Percentiles rank a stretch among this genome's conserved stretches.
Evolutionary conservation across 2,329 filamentous ascomycete genomes (phyloP).

Genomic region (Botryotinia convoluta): DNA sequence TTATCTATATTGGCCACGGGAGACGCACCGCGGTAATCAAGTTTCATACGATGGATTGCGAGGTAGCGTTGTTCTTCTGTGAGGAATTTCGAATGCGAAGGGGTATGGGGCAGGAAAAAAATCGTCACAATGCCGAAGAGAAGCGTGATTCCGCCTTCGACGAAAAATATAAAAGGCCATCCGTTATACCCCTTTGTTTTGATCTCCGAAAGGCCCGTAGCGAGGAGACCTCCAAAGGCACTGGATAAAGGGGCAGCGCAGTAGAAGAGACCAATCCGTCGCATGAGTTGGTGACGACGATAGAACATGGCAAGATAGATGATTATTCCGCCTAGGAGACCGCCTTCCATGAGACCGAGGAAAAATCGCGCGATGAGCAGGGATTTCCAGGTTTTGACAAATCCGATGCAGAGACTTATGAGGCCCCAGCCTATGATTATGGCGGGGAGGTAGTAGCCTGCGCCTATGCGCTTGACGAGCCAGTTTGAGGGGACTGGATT

Average conservation of each 20-base stretch:
- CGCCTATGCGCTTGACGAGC: conserved; percentile 28
- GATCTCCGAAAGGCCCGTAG: conserved; percentile 42
- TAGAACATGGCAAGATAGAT: conserved; percentile 64
- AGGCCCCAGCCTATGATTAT: conserved; percentile 46
- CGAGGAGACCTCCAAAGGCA: conserved; percentile 71
- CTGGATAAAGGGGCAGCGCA: conserved; percentile 79
- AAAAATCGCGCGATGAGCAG: conserved; percentile 48
- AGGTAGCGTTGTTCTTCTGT: conserved; percentile 5
- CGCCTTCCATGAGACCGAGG: conserved; percentile 49
- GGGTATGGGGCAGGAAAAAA: conserved; percentile 16
- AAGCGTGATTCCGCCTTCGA: conserved; percentile 16
- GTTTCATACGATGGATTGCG: conserved; percentile 18
- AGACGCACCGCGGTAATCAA: conserved; percentile 12
- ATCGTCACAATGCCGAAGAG: conserved; percentile 9
- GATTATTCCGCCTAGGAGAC: conserved; percentile 50
- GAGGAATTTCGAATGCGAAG: conserved; percentile 13
- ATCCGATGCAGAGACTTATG: conserved; percentile 47
- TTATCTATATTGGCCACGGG: not conserved
- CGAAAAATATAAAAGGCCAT: conserved; percentile 20
- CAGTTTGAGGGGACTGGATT: conserved; percentile 52
- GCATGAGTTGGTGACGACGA: conserved; percentile 68
- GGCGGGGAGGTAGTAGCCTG: conserved; percentile 42
- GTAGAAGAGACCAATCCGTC: conserved; percentile 80
- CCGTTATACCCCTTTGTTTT: conserved; percentile 10
- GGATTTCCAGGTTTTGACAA: conserved; percentile 44